Base-by-base conservation (phyloP, 192 early-diverging fungal species). In the Coemansia sp. region DNA sequence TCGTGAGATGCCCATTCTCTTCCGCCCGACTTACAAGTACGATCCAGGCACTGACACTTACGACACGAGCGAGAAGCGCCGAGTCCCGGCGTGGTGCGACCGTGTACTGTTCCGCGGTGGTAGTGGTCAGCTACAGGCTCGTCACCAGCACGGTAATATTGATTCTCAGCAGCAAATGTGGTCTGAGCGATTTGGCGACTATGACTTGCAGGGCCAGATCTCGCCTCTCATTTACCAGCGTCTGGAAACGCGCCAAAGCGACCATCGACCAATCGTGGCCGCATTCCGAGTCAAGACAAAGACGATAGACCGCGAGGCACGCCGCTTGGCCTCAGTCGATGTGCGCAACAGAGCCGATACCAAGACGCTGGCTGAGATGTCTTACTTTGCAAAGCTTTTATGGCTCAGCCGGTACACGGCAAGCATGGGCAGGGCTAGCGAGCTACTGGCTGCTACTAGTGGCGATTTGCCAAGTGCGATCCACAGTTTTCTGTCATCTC, bases 11-110 rank as follows among this genome's bases (percentile, higher is more conserved):
- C 87, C 86, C 31, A 78, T 96, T 44, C 68, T 63, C 32, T 99
- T 99, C 80, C 89, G 85, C 8, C 98, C 98, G 0, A 99, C 98
- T 2, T 99, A 98, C 89, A 99, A 99, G 80, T 98, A 95, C 74
- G 92, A 99, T 68, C 87, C 87, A 5, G 91, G 91, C 17, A 91
- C 90, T 15, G 87, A 93, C 37, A 76, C 75, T 11, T 99, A 96
- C 68, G 98, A 99, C 71, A 88, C 90, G 5, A 94, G 91, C 44
- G 96, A 98, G 48, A 99, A 99, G 85, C 89, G 90, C 65, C 87
- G 98, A 29, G 89, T 90, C 3, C 98, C 98, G 1, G 91, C 94
- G 10, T 99, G 94, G 93, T 98, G 97, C 75, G 98, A 99, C 85
- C 89, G 98, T 58, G 87, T 99, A 32, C 73, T 94, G 21, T 92